Evolutionary conservation across 306 rosid genomes (phyloP).

Genomic region (Prunus dulcis): DNA sequence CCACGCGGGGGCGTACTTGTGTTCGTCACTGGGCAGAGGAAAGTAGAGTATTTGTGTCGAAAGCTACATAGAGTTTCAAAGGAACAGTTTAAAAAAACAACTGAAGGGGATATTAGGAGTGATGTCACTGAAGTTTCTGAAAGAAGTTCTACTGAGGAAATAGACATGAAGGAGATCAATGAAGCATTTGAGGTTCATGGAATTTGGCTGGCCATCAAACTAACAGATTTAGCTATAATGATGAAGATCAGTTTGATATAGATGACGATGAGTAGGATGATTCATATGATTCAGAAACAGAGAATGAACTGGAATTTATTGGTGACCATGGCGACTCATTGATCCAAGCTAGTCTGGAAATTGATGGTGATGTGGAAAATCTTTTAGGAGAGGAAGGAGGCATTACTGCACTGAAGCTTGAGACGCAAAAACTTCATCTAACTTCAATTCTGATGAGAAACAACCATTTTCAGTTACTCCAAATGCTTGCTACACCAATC

Average conservation of each 20-base stretch:
- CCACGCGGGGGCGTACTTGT: constrained; percentile 91
- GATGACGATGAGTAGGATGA: constrained; percentile 44
- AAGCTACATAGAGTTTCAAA: constrained; percentile 70
- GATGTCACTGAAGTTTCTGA: constrained; percentile 29
- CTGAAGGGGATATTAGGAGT: constrained; percentile 31
- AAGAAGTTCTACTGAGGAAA: constrained; percentile 37
- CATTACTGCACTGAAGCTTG: constrained; percentile 56
- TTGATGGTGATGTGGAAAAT: constrained; percentile 32
- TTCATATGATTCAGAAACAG: constrained; percentile 61
- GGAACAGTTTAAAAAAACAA: constrained; percentile 43
- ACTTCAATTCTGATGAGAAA: constrained; percentile 29
- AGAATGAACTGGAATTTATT: constrained; percentile 61
- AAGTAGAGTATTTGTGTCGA: constrained; percentile 78
- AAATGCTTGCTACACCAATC: constrained; percentile 37
- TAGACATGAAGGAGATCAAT: constrained; percentile 57
- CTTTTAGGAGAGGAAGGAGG: constrained; percentile 48
- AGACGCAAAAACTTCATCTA: constrained; percentile 37
- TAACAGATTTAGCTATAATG: constrained; percentile 58
- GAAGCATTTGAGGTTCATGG: constrained; percentile 74
- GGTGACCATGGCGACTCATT: constrained; percentile 30
- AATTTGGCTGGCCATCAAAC: constrained; percentile 40
- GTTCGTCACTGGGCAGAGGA: constrained; percentile 83
- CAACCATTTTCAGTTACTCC: constrained; percentile 20
- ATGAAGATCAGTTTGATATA: constrained; percentile 46
- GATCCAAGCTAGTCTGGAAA: constrained; percentile 33